These are phyloP conservation scores for Chlamydomonas eustigma DNA, from an alignment of 139 green algal species.

Conservation along the genomic window DNA sequence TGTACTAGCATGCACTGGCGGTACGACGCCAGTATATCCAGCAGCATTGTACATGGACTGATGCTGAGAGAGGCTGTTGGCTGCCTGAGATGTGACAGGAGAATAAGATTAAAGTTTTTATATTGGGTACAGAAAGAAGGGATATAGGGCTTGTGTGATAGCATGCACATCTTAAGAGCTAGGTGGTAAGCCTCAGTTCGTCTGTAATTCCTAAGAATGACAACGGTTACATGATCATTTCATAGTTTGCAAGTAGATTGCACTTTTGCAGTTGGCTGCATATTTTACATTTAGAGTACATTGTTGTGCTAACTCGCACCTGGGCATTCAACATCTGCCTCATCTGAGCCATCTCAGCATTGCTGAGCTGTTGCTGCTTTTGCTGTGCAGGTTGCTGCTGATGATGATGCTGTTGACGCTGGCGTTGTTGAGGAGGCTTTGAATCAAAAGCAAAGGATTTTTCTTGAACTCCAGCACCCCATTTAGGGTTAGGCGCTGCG, in stretches of 20 bases:
- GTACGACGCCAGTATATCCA: background rate
- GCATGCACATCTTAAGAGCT: no score
- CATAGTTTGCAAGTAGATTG: no score
- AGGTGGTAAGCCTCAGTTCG: no score
- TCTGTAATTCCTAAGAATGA: no score
- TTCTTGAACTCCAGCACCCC: background rate
- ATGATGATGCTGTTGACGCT: constrained; percentile 15
- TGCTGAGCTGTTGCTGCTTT: constrained; percentile 5
- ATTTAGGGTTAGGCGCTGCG: constrained; percentile 2
- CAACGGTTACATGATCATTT: no score
- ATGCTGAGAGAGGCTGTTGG: background rate
- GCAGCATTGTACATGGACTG: background rate
- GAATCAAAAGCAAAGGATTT: background rate
- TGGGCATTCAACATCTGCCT: background rate
- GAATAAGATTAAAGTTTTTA: no score
- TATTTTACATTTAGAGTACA: no score
- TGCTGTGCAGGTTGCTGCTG: constrained; percentile 11
- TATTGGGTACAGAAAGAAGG: no score
- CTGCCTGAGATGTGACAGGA: background rate
- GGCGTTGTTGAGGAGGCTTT: constrained; percentile 34
- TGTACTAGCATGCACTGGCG: background rate
- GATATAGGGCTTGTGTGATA: no score
- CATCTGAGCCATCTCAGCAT: background rate
- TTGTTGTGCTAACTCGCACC: no score
- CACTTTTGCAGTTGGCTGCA: no score